A percentile compares a stretch with the other conserved stretches of the same genome.
Evolutionary conservation across 163 green algal species (phyloP).

Genomic region (Prototheca wickerhamii): DNA sequence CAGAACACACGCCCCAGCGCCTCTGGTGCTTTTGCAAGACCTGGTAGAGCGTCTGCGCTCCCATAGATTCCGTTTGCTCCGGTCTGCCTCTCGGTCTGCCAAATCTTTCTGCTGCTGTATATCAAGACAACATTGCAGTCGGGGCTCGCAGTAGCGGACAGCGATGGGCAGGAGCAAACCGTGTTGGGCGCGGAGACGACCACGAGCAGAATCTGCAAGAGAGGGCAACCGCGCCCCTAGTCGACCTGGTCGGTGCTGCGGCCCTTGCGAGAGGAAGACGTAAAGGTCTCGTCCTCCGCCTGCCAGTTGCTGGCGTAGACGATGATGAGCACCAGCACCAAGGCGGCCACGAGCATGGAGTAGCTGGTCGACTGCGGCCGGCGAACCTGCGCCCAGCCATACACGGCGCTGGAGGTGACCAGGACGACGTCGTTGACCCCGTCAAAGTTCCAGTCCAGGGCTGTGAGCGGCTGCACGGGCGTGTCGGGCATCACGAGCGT

Average conservation of each 20-base stretch:
- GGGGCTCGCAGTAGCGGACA: no score
- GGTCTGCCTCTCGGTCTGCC: no score
- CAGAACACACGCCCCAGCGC: no score
- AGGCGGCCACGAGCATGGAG: constrained; percentile 60
- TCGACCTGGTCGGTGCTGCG: constrained; percentile 46
- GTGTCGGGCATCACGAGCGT: constrained; percentile 51
- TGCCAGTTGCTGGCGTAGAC: constrained; percentile 44
- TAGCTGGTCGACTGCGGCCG: constrained; percentile 68
- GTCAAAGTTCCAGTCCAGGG: constrained; percentile 84
- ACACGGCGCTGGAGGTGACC: constrained; percentile 51
- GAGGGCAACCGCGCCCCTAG: constrained; percentile 7
- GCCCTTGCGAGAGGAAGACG: constrained; percentile 10
- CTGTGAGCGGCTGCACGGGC: constrained; percentile 46
- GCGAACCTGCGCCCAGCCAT: constrained; percentile 65
- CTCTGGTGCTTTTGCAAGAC: no score
- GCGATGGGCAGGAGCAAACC: no score
- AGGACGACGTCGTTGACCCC: constrained; percentile 82
- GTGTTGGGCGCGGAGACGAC: no score
- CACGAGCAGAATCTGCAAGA: no score
- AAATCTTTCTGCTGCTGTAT: no score
- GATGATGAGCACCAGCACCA: constrained; percentile 78
- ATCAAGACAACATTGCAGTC: no score
- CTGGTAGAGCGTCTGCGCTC: no score
- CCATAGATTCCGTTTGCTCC: no score
- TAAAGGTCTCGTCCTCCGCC: constrained; percentile 7